A percentile compares a stretch with the other conserved stretches of the same genome.
These are phyloP conservation scores for Thelephora ganbajun DNA, from an alignment of 768 basidiomycete species.

Conservation along the genomic window DNA sequence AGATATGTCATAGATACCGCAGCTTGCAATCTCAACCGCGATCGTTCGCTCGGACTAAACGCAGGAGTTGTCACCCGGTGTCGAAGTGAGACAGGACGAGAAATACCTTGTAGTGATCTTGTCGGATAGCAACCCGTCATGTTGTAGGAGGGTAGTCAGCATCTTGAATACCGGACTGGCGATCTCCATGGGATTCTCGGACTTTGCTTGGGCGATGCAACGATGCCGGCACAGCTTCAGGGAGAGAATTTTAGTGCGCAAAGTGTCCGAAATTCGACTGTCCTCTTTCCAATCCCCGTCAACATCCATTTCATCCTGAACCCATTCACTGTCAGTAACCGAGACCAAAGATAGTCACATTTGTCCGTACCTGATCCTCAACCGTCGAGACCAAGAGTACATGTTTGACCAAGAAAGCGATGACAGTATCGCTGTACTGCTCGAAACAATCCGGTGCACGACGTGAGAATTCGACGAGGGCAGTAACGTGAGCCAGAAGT, in stretches of 20 bases:
- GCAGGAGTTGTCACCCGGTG: slow-evolving; percentile 8
- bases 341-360: slow-evolving; percentile 3
- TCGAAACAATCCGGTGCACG: slow-evolving; percentile 67
- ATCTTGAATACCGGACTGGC: slow-evolving; percentile 67
- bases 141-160: slow-evolving; percentile 54
- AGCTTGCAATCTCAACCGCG: slow-evolving; percentile 75
- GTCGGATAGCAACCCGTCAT: slow-evolving; percentile 52
- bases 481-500: slow-evolving; percentile 54
- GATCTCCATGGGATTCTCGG: slow-evolving; percentile 48
- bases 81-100: slow-evolving; percentile 10
- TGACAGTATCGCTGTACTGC: slow-evolving; percentile 59
- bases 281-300: slow-evolving; percentile 74
- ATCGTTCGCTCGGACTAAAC: slow-evolving; percentile 39
- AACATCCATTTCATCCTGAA: slow-evolving; percentile 40
- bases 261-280: slow-evolving; percentile 36
- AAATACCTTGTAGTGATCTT: slow-evolving; percentile 34
- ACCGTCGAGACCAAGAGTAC: slow-evolving; percentile 46
- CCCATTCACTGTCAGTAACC: neutral
- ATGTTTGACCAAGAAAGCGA: slow-evolving; percentile 55
- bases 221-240: slow-evolving; percentile 78
- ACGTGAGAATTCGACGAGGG: slow-evolving; percentile 61
- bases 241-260: slow-evolving; percentile 58
- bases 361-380: slow-evolving; percentile 26
- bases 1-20: slow-evolving; percentile 72
- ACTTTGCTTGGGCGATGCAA: slow-evolving; percentile 49